Evolutionary conservation across 192 early-diverging fungal genomes (phyloP).

Genomic region (Lunasporangiospora selenospora): DNA sequence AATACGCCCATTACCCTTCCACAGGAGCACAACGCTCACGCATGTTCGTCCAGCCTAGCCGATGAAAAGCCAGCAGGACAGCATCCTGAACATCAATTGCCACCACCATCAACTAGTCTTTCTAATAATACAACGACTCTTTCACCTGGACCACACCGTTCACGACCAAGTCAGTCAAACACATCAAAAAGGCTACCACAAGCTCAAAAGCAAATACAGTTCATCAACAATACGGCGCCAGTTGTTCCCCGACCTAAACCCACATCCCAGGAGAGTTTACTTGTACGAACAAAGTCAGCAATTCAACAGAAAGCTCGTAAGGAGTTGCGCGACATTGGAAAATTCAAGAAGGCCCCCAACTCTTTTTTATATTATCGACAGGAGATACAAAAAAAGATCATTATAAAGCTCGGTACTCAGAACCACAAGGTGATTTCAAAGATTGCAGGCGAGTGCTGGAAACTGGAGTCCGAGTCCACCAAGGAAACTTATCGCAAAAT

Average conservation of each 20-base stretch:
- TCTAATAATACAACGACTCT: too few species aligned
- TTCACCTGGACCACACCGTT: slow-evolving; percentile 6
- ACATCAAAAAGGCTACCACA: not conserved
- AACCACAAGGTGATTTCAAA: slow-evolving; percentile 64
- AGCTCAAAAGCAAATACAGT: slow-evolving; percentile 6
- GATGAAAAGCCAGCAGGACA: too few species aligned
- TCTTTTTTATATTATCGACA: slow-evolving; percentile 64
- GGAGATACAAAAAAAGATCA: slow-evolving; percentile 59
- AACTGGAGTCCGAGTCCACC: slow-evolving; percentile 48
- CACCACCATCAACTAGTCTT: too few species aligned
- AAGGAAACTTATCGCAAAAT: slow-evolving; percentile 56
- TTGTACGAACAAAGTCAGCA: slow-evolving; percentile 14
- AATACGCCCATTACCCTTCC: too few species aligned
- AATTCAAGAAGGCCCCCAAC: slow-evolving; percentile 41
- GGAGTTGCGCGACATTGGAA: slow-evolving; percentile 20
- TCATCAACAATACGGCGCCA: slow-evolving; percentile 27
- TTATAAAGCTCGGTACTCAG: slow-evolving; percentile 45
- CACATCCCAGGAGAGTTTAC: not conserved
- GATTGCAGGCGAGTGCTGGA: slow-evolving; percentile 62
- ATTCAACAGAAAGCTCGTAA: slow-evolving; percentile 25
- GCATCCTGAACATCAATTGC: too few species aligned
- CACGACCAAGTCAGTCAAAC: not conserved
- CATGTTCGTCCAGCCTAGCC: too few species aligned
- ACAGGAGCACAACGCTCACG: too few species aligned
- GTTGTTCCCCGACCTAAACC: slow-evolving; percentile 16